phyloP scores from a whole-genome alignment of 192 early-diverging fungal species.

The Dissophora ornata region DNA sequence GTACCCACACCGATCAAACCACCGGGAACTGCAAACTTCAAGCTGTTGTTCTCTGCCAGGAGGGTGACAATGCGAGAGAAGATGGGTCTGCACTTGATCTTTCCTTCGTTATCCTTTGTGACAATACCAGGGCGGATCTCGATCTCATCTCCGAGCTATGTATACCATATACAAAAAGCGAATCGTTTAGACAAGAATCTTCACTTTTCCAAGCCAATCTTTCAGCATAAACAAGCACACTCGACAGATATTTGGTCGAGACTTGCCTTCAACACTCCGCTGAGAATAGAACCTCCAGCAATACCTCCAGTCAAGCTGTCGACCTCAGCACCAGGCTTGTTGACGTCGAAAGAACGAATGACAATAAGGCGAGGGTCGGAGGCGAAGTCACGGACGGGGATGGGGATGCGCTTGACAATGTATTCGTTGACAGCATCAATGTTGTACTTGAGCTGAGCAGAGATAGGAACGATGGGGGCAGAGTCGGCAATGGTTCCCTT shows the following conservation, averaged over 20 bases:
- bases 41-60: conserved; percentile 87
- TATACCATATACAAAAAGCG: not conserved
- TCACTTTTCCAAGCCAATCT: too few relatives aligned
- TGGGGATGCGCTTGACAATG: conserved; percentile 94
- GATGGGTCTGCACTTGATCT: conserved; percentile 86
- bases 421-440: conserved; percentile 98
- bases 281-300: conserved; percentile 96
- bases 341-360: conserved; percentile 98
- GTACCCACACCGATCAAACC: conserved; percentile 99
- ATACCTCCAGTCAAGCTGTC: conserved; percentile 95
- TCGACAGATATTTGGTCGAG: too few relatives aligned
- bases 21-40: conserved; percentile 99
- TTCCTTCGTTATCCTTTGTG: conserved; percentile 85
- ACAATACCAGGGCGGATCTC: conserved; percentile 97
- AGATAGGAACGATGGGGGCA: conserved; percentile 97
- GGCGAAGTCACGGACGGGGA: conserved; percentile 94
- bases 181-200: not conserved
- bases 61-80: conserved; percentile 90
- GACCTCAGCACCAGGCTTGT: conserved; percentile 97
- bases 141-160: conserved; percentile 91
- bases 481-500: conserved; percentile 94
- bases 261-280: conserved; percentile 82
- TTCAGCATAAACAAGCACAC: too few relatives aligned
- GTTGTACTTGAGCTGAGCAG: conserved; percentile 98
- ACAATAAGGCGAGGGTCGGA: conserved; percentile 94